These are phyloP conservation scores for Ulvella scutata DNA, from an alignment of 139 green algal species.

Conservation along the genomic window DNA sequence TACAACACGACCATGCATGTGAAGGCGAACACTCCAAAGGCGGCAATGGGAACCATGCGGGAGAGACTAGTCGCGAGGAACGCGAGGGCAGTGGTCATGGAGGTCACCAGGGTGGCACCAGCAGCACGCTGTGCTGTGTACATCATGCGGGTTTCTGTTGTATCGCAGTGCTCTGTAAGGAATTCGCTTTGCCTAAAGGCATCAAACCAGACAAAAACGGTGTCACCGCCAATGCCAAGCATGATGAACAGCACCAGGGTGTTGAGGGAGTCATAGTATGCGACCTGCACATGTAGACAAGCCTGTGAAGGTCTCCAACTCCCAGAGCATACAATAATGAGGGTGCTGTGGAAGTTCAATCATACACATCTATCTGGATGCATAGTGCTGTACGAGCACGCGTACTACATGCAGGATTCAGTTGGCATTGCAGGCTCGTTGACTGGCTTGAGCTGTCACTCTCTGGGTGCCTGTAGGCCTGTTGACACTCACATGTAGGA, in stretches of 20 bases:
- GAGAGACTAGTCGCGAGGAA: conserved; percentile 26
- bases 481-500: too few species aligned
- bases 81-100: conserved; percentile 18
- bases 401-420: too few species aligned
- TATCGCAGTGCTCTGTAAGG: background rate
- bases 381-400: too few species aligned
- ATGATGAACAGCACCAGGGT: conserved; percentile 22
- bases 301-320: background rate
- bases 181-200: conserved; percentile 17
- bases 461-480: too few species aligned
- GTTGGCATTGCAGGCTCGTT: too few species aligned
- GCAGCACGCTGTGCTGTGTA: conserved; percentile 18
- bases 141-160: conserved; percentile 10
- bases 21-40: conserved; percentile 26
- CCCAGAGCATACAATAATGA: background rate
- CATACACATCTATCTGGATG: too few species aligned
- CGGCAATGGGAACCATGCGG: conserved; percentile 17
- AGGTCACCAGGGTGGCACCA: conserved; percentile 26
- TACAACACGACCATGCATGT: conserved; percentile 22
- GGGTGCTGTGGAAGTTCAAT: too few species aligned
- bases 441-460: too few species aligned
- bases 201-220: conserved; percentile 33
- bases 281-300: background rate
- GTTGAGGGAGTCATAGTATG: conserved; percentile 14
- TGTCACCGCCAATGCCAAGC: conserved; percentile 27